Conservation (phyloP, 1,284 basidiomycete species). For the Omphalotus olearius region DNA sequence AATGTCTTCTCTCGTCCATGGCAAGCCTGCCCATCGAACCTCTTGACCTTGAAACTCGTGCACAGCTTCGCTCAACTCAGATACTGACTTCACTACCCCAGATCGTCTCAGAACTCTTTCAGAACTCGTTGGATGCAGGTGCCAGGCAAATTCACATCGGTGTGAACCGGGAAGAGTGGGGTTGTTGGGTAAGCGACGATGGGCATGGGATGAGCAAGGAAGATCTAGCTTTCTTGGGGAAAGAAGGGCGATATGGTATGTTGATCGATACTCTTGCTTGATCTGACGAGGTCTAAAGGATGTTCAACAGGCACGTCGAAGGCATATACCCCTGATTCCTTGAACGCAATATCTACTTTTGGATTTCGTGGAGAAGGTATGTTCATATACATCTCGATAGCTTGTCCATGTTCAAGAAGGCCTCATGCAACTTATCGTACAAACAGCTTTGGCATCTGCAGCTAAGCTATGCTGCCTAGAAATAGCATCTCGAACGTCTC, state of each 20-base stretch:
- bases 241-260: constrained; percentile 64
- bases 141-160: constrained; percentile 61
- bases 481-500: constrained; percentile 66
- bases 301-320: constrained; percentile 64
- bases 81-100: constrained; percentile 78
- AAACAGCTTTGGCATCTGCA: constrained; percentile 75
- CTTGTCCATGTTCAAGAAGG: no score
- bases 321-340: constrained; percentile 44
- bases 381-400: constrained; percentile 6
- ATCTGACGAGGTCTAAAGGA: not conserved
- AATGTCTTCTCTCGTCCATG: constrained; percentile 3
- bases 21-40: constrained; percentile 27
- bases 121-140: constrained; percentile 78
- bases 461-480: constrained; percentile 73
- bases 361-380: constrained; percentile 90
- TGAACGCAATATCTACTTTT: constrained; percentile 60
- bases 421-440: no score
- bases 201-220: constrained; percentile 68
- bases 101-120: constrained; percentile 77
- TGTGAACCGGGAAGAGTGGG: constrained; percentile 67
- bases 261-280: not conserved
- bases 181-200: constrained; percentile 80
- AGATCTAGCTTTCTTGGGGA: constrained; percentile 51
- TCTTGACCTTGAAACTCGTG: constrained; percentile 50
- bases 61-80: constrained; percentile 75